Base-by-base conservation (phyloP, 2,329 filamentous ascomycete genomes). In the Sporothrix phasma region DNA sequence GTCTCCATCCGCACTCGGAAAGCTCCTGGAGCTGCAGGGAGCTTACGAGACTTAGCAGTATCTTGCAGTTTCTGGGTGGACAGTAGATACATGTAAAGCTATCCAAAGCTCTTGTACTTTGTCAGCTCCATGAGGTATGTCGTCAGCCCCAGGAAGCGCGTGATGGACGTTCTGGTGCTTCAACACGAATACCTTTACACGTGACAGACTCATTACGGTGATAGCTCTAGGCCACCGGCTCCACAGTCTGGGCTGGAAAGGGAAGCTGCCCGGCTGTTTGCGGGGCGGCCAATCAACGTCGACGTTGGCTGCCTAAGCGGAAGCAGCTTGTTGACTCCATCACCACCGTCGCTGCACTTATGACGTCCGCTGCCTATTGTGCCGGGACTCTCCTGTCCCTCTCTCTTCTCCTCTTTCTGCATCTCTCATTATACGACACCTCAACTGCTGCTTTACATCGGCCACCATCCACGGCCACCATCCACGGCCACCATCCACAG, bases 311-410 rank as follows among this genome's bases (percentile, higher is more conserved):
- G 49, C 51, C 49, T 56, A 63, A 46, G 61, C 61, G 39, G 39
- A 63, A 49, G 61, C 61, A 63, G 61, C 43, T 47, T 37, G 58
- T 61, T 46, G 24, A 37, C 49, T 47, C 8, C 13, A 13, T 41
- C 39, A 15, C 51, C 51, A 56, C 39, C 51, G 31, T 39, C 31
- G 51, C 31, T 22, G 34, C 31, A 39, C 51, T 7, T 19, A 63
- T 63, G 61, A 63, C 61, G 61, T 58, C 61, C 61, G 51, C 51
- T 63, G 19, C 41, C 39, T 56, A 34, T 47, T 43, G 51, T 45
- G 39, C 29, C 41, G 26, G 29, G 24, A 49, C 24, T 49, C 47
- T 34, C 22, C 19, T n/a, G 24, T 37, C 31, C 13, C 46, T n/a
- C 19, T 56, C 10, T 43, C 41, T n/a, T 41, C 51, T 47, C 31